Base-by-base conservation (phyloP, 371 early-diverging fungal species). In the Coemansia sp. region DNA sequence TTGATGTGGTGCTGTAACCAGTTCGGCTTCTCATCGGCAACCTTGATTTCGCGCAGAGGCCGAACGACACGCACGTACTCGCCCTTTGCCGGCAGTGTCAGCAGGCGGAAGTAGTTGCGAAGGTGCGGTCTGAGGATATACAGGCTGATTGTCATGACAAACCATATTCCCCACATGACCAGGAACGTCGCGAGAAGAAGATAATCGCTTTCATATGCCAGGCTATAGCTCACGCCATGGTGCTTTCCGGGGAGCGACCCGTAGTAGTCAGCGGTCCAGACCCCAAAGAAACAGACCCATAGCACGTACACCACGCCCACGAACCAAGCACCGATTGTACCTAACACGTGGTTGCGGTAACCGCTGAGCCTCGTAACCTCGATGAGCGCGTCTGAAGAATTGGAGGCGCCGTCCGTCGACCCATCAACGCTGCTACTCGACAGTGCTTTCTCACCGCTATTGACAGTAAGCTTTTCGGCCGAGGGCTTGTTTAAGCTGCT, bases 221-320 rank as follows among this genome's bases (percentile, higher is more conserved):
- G 53, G 51, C 68, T 74, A 61, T 63, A 72, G 5, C 20, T n/a
- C 26, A 60, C 57, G 5, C 75, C 77, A 26, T 63, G 49, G 38
- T 58, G 60, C 55, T 30, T 35, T 14, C 74, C 77, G 3, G 69
- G 71, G 8, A 76, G 51, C 4, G 58, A 35, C 26, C 76, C 76
- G 33, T 76, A 76, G 64, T 76, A 76, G 56, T 76, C 76, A 47
- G 69, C 61, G 4, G 65, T 65, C 62, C 65, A 65, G 10, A 72
- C 68, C 20, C 68, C 71, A 36, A 74, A 30, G 57, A 57, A 67
- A 38, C 68, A 65, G 48, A 70, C 58, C 65, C 70, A 76, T 53
- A 62, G 49, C 4, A 60, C 36, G 0, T 60, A 52, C 6, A 63
- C 64, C 4, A 43, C 33, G 14, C 20, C 55, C 5, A 76, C 53